Evolutionary conservation across 2,329 filamentous ascomycete genomes (phyloP).

Genomic region (Neopestalotiopsis clavispora): DNA sequence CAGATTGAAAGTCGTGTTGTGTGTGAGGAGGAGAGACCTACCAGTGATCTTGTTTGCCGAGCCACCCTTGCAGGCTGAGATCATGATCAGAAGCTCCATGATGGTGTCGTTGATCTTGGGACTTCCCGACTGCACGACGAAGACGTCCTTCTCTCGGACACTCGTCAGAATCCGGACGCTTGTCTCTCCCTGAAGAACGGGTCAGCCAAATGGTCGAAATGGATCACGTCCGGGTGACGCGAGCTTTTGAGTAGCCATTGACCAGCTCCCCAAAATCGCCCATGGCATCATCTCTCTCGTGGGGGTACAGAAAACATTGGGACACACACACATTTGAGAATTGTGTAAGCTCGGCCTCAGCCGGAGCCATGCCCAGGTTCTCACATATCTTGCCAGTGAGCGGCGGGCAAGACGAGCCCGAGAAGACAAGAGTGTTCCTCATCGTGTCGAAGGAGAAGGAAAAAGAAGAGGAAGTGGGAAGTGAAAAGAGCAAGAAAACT

Average conservation of each 20-base stretch:
- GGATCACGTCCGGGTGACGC: not conserved
- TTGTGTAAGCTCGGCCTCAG: constrained; percentile 69
- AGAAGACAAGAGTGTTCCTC: constrained; percentile 71
- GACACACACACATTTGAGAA: constrained; percentile 68
- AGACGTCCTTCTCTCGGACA: constrained; percentile 97
- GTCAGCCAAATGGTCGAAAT: constrained; percentile 15
- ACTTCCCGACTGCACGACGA: constrained; percentile 97
- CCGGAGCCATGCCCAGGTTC: constrained; percentile 69
- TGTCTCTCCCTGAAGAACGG: constrained; percentile 63
- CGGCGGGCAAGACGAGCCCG: constrained; percentile 69
- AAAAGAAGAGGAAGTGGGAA: constrained; percentile 25
- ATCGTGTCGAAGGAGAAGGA: constrained; percentile 44
- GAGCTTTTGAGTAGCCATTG: not conserved
- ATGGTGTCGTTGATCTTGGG: constrained; percentile 97
- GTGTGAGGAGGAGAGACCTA: constrained; percentile 47
- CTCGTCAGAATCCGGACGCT: constrained; percentile 72
- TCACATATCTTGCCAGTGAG: constrained; percentile 71
- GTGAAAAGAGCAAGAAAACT: constrained; percentile 25
- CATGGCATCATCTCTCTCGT: not conserved
- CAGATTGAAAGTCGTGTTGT: not conserved
- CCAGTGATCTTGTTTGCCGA: constrained; percentile 96
- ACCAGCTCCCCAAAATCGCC: not conserved
- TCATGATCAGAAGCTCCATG: constrained; percentile 99
- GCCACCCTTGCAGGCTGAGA: constrained; percentile 96
- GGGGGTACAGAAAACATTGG: not conserved